Percentiles rank a stretch among this genome's conserved stretches.
phyloP scores from a whole-genome alignment of 495 filamentous ascomycete genomes.

The Chaetomium fimeti region DNA sequence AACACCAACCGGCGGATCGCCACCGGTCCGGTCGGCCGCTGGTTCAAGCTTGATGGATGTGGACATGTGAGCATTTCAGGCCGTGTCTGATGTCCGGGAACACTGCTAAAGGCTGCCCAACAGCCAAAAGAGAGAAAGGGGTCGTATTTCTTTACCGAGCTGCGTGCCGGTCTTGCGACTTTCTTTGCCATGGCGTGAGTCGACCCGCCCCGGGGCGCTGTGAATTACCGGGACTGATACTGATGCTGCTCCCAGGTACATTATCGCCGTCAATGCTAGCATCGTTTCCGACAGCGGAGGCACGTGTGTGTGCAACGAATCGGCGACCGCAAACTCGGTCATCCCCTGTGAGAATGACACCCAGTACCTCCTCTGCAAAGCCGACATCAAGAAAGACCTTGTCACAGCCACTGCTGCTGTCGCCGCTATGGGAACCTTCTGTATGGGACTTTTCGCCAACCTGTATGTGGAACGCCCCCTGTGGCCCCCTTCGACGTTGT shows the following conservation, averaged over 20 bases:
- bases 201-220: neutral
- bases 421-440: conserved; percentile 65
- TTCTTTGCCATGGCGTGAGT: conserved; percentile 82
- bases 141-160: conserved; percentile 74
- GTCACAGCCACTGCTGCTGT: conserved; percentile 81
- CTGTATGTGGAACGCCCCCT: conserved; percentile 28
- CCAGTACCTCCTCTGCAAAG: conserved; percentile 62
- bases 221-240: neutral
- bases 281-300: conserved; percentile 61
- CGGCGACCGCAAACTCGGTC: conserved; percentile 41
- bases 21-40: conserved; percentile 60
- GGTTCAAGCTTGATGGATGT: conserved; percentile 71
- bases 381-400: conserved; percentile 69
- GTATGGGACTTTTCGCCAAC: conserved; percentile 72
- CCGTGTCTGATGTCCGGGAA: conserved; percentile 42
- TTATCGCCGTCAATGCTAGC: conserved; percentile 67
- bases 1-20: conserved; percentile 56
- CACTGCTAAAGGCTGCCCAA: conserved; percentile 46
- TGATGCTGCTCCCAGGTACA: conserved; percentile 44
- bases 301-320: conserved; percentile 66
- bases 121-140: conserved; percentile 69
- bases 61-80: conserved; percentile 60
- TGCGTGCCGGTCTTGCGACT: conserved; percentile 74
- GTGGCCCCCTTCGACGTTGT: no score
- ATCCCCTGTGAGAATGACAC: conserved; percentile 54